phyloP scores from a whole-genome alignment of 1,284 basidiomycete species.

The Apiotrichum akiyoshidainum region DNA sequence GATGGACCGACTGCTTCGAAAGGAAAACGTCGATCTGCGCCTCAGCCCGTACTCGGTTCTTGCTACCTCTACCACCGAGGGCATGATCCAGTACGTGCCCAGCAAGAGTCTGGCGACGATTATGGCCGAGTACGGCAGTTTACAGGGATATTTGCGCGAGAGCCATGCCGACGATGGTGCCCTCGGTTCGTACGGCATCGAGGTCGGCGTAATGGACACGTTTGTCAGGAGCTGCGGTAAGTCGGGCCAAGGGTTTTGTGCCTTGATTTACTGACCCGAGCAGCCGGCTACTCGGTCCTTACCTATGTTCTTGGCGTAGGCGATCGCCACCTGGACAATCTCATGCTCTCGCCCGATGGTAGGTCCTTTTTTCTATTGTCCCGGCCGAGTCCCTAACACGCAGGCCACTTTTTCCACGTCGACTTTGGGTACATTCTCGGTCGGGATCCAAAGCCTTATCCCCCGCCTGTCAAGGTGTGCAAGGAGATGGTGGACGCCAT shows the following conservation, averaged over 20 bases:
- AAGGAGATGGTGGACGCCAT: conserved; percentile 99
- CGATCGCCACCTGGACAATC: conserved; percentile 94
- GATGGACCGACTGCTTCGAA: conserved; percentile 79
- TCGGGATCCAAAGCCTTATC: conserved; percentile 95
- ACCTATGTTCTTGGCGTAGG: conserved; percentile 96
- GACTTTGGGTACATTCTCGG: conserved; percentile 99
- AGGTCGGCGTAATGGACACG: conserved; percentile 87
- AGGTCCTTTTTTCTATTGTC: conserved; percentile 38
- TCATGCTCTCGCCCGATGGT: conserved; percentile 89
- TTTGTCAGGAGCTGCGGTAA: conserved; percentile 94
- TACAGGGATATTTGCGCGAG: conserved; percentile 82
- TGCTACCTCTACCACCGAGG: conserved; percentile 86
- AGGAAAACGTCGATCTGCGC: conserved; percentile 93
- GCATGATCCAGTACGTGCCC: conserved; percentile 94
- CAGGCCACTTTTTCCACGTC: conserved; percentile 85
- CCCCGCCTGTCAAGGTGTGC: conserved; percentile 96
- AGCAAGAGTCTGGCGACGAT: conserved; percentile 94
- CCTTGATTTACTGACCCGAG: background rate
- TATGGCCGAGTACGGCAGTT: conserved; percentile 84
- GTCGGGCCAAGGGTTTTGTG: conserved; percentile 42
- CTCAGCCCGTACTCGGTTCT: conserved; percentile 90
- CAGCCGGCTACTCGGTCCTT: conserved; percentile 97
- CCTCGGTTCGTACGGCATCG: conserved; percentile 86
- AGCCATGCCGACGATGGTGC: conserved; percentile 88
- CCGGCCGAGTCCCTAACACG: background rate